Conservation (phyloP, 2,329 filamentous ascomycete genomes). For the Colletotrichum coccodes region DNA sequence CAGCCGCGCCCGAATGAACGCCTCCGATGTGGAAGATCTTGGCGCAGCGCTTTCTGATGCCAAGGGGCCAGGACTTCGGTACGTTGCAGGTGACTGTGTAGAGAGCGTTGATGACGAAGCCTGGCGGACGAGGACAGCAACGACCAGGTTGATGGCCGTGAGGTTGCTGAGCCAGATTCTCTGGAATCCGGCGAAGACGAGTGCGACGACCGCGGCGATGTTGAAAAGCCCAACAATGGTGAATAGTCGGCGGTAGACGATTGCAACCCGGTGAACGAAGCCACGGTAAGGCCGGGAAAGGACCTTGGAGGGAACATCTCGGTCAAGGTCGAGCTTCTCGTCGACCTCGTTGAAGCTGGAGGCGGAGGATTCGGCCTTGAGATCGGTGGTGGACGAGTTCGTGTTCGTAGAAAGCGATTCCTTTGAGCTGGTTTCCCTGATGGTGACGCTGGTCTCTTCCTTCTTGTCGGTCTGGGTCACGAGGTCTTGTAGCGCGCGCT, state of each 20-base stretch:
- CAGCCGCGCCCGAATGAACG: conserved; percentile 59
- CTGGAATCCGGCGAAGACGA: conserved; percentile 44
- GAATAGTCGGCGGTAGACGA: conserved; percentile 67
- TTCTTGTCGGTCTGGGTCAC: conserved; percentile 32
- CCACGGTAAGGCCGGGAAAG: conserved; percentile 49
- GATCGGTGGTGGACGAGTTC: conserved; percentile 1
- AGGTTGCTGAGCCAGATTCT: conserved; percentile 48
- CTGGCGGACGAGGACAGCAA: conserved; percentile 62
- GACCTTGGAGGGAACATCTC: conserved; percentile 51
- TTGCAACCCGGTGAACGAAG: conserved; percentile 56
- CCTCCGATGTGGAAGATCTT: conserved; percentile 64
- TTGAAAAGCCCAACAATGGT: conserved; percentile 62
- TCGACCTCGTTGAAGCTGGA: conserved; percentile 28
- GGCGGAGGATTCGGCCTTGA: conserved; percentile 7
- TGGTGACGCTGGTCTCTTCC: neutral
- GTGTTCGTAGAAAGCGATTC: conserved; percentile 2
- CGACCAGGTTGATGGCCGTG: conserved; percentile 58
- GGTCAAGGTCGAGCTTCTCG: conserved; percentile 19
- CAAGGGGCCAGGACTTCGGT: conserved; percentile 56
- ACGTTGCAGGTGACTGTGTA: conserved; percentile 58
- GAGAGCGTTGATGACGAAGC: conserved; percentile 61
- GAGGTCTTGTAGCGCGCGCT: conserved; percentile 52
- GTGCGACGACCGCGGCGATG: conserved; percentile 54
- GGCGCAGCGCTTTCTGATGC: conserved; percentile 56
- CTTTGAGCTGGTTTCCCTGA: conserved; percentile 12